A percentile compares a stretch with the other conserved stretches of the same genome.
Evolutionary conservation across 2,329 filamentous ascomycete genomes (phyloP).

Genomic region (Phaeosphaeriaceae sp.): DNA sequence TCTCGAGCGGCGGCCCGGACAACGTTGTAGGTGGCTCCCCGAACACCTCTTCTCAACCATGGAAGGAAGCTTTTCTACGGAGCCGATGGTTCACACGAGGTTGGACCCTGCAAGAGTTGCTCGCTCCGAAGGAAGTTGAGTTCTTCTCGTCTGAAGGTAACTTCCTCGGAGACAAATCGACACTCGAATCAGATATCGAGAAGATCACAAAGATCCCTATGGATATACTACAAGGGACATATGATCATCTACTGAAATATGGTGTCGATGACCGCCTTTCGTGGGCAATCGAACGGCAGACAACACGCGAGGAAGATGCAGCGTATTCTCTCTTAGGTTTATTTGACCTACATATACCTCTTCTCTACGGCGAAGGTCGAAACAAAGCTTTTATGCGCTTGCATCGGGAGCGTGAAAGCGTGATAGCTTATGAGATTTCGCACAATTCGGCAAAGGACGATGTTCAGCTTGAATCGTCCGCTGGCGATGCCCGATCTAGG

Average conservation of each 20-base stretch:
- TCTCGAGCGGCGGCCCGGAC: neutral
- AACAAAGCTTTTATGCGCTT: slow-evolving; percentile 14
- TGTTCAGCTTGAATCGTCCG: neutral
- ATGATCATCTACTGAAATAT: neutral
- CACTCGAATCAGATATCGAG: slow-evolving; percentile 1
- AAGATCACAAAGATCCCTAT: slow-evolving; percentile 1
- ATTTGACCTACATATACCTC: slow-evolving; percentile 25
- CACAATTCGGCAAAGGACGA: neutral
- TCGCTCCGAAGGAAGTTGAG: slow-evolving; percentile 8
- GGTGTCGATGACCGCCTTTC: slow-evolving; percentile 13
- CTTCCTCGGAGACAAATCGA: slow-evolving; percentile 6
- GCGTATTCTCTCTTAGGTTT: slow-evolving; percentile 40
- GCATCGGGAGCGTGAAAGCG: slow-evolving; percentile 2
- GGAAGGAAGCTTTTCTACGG: slow-evolving; percentile 6
- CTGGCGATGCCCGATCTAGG: neutral
- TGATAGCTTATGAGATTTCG: neutral
- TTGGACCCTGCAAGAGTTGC: slow-evolving; percentile 3
- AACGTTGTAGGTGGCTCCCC: neutral
- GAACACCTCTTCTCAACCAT: neutral
- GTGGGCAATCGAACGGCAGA: slow-evolving; percentile 15
- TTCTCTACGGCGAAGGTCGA: slow-evolving; percentile 16
- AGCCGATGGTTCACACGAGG: slow-evolving; percentile 52
- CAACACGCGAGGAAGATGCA: slow-evolving; percentile 29
- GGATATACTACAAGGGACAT: neutral
- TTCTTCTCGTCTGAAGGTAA: slow-evolving; percentile 11